Percentiles rank a stretch among this genome's conserved stretches.
phyloP scores from a whole-genome alignment of 2,329 filamentous ascomycete species.

The Trichoderma semiorbis region DNA sequence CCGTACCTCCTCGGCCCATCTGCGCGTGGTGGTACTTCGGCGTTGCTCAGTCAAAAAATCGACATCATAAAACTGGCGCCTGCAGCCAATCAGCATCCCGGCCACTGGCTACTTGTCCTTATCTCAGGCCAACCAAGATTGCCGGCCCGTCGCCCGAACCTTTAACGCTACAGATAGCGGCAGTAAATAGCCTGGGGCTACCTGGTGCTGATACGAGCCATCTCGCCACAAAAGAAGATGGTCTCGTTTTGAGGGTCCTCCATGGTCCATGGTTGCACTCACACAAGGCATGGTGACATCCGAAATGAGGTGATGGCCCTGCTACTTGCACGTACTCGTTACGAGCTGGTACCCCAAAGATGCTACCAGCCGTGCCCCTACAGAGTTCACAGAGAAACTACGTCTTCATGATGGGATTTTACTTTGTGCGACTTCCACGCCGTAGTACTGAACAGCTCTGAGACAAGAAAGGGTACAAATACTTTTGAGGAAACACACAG shows the following conservation, averaged over 20 bases:
- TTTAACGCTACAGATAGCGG: constrained; percentile 21
- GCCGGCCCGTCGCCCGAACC: constrained; percentile 23
- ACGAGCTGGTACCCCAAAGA: background rate
- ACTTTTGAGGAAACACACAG: background rate
- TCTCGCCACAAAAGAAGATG: background rate
- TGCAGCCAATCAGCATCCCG: constrained; percentile 37
- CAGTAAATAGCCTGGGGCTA: constrained; percentile 9
- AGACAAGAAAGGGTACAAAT: background rate
- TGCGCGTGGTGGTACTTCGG: constrained; percentile 23
- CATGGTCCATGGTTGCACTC: constrained; percentile 8
- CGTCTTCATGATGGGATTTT: background rate
- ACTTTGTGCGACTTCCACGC: background rate
- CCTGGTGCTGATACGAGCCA: background rate
- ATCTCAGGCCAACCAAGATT: constrained; percentile 41
- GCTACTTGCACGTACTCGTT: background rate
- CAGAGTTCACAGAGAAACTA: background rate
- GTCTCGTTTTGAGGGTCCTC: background rate
- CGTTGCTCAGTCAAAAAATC: constrained; percentile 32
- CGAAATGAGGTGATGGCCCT: constrained; percentile 7
- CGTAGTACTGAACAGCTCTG: no score
- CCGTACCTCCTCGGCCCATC: constrained; percentile 12
- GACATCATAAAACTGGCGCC: constrained; percentile 41
- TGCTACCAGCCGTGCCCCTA: background rate
- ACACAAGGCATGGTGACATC: constrained; percentile 14
- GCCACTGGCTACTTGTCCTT: constrained; percentile 32